Evolutionary conservation across 2,329 filamentous ascomycete genomes (phyloP), one percentile per base, ranked within the genome.

Genomic region (Bipolaris zeicola): DNA sequence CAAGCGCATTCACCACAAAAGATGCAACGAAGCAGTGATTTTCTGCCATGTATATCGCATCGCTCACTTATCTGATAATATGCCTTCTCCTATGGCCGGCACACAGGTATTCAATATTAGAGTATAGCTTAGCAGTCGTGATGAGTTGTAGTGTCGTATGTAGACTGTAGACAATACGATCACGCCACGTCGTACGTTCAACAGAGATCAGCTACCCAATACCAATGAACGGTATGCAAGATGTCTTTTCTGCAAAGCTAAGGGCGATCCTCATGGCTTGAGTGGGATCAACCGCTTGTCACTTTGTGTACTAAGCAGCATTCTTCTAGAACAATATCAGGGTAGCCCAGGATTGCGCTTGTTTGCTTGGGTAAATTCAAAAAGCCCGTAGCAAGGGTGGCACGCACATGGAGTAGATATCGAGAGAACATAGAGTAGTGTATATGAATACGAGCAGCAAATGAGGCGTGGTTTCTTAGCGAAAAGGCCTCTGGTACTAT

Each of bases 251-350:
- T 24, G 48, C 42, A 26, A 22, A 39, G 36, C 24, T 37, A 34
- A 55, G 49, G 53, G 37, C 50, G 39, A 55, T 49, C 47, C 50
- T 54, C 34, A 49, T 34, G 38, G 26, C 60, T 64, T 62, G 58
- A 57, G 58, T 37, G 47, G 41, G 42, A 53, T 47, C 34, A 58
- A 42, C 58, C 53, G 61, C 61, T 13, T 49, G 34, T 54, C 58
- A 59, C 61, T 39, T 58, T 52, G 44, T 31, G 28, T 31, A 31
- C 33, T 28, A 44, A 48, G 33, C 50, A 53, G 31, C 43, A 48
- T 58, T 58, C 61, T 72, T 71, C 69, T 68, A 62, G 68, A 70
- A 70, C 58, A 52, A 51, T 46, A 42, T 50, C 45, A 60, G 49
- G 61, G 55, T 56, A 46, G 38, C 36, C 41, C 63, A 45, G 61